phyloP scores from a whole-genome alignment of 1,284 basidiomycete species.

The Taiwanofungus camphoratus region DNA sequence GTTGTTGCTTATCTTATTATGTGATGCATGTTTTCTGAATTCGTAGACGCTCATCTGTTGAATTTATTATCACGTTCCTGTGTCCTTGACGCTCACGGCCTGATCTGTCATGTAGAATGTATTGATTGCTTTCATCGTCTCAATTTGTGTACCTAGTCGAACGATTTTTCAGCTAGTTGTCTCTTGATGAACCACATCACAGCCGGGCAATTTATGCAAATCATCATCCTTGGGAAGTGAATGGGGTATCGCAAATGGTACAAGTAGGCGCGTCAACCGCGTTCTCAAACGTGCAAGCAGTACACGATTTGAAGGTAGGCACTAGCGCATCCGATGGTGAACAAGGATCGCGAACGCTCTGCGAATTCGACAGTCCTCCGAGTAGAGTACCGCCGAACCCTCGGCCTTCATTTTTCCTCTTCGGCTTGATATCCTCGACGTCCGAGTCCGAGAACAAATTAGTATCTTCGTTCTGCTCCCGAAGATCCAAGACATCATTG shows the following conservation, averaged over 20 bases:
- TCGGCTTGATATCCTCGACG: slow-evolving; percentile 34
- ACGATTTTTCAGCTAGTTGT: not conserved
- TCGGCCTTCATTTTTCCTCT: slow-evolving; percentile 52
- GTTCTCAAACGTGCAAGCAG: slow-evolving; percentile 28
- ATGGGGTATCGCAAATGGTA: slow-evolving; percentile 24
- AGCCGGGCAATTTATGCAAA: not conserved
- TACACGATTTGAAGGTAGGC: slow-evolving; percentile 19
- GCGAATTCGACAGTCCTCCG: slow-evolving; percentile 28
- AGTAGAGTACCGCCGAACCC: slow-evolving; percentile 74
- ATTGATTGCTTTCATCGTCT: slow-evolving; percentile 14
- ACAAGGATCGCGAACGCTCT: slow-evolving; percentile 6
- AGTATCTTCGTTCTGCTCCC: slow-evolving; percentile 54
- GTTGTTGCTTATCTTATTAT: slow-evolving; percentile 11
- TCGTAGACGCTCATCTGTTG: slow-evolving; percentile 6
- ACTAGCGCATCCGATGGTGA: slow-evolving; percentile 12
- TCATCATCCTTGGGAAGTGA: slow-evolving; percentile 9
- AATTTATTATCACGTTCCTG: slow-evolving; percentile 9
- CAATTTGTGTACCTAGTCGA: slow-evolving; percentile 14
- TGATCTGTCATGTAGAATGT: slow-evolving; percentile 14
- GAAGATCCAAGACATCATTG: slow-evolving; percentile 62
- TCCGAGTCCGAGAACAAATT: slow-evolving; percentile 49
- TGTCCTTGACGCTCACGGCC: not conserved
- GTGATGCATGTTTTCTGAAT: slow-evolving; percentile 9
- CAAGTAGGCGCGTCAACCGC: slow-evolving; percentile 17
- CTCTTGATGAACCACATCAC: not conserved